Conservation (phyloP, 2,329 filamentous ascomycete species). For the Rhexocercosporidium sp. region DNA sequence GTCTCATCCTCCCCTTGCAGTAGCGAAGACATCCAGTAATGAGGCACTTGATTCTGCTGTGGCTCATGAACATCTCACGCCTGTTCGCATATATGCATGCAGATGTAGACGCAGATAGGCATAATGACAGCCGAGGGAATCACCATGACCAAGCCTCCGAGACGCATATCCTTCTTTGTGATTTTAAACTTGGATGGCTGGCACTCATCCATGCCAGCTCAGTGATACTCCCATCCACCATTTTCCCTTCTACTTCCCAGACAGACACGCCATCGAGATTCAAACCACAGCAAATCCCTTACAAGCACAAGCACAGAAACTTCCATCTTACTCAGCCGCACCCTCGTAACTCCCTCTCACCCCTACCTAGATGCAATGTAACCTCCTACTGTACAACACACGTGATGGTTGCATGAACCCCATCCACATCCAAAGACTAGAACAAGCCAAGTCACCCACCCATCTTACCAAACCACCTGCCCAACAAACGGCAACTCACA, state of each 20-base stretch:
- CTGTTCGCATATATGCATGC: not conserved
- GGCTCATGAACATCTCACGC: not conserved
- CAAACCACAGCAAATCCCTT: no score
- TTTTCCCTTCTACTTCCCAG: no score
- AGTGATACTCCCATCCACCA: not conserved
- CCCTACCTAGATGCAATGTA: no score
- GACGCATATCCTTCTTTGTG: not conserved
- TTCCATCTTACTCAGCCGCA: not conserved
- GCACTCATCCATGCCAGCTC: not conserved
- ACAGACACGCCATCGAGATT: no score
- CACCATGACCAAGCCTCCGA: not conserved
- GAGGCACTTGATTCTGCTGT: not conserved
- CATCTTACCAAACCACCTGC: not conserved
- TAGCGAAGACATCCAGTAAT: no score
- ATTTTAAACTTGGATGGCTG: not conserved
- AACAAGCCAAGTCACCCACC: not conserved
- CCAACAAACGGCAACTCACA: not conserved
- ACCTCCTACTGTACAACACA: not conserved
- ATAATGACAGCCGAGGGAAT: not conserved
- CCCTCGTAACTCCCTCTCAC: not conserved
- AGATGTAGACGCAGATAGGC: not conserved
- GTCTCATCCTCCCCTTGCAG: no score
- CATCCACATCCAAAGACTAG: no score
- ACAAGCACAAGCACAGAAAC: no score
- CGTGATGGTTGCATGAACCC: not conserved